Base-by-base conservation (phyloP, 495 filamentous ascomycete genomes). In the Penicillium longicatenatum region DNA sequence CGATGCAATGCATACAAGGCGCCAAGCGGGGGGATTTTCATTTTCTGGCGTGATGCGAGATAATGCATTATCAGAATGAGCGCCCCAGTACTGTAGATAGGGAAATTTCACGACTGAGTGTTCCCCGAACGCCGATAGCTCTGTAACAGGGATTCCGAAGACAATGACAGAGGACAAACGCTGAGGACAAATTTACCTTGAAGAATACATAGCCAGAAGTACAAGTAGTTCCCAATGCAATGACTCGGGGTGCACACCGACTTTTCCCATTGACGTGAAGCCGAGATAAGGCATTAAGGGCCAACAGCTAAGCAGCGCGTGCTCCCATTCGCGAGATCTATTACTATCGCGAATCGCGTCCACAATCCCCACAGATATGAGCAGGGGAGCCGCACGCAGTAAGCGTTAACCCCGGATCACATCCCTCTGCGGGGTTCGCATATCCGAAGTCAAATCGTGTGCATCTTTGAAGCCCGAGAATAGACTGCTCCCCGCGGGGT, bases 361-460 rank as follows among this genome's bases (percentile, higher is more conserved):
- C n/a, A 29, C 37, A 39, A 20, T 33, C 52, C 62, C 58, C 62
- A 46, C 46, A 52, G 29, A 29, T 49, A 56, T 59, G 35, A 51
- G 5, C 51, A 51, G 48, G 57, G 59, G 55, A 58, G 55, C 51
- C 52, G 46, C 62, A 59, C 54, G 51, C 55, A 62, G 49, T 50
- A 35, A 45, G 46, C 46, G 39, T 50, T 4, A 30, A 46, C 52
- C 52, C 39, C 41, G 17, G 39, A 54, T 30, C 22, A 33, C 3
- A 22, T 31, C 41, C 24, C 26, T 22, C 50, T 41, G 50, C 35
- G 35, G 50, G 50, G 50, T 17, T 21, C 21, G 50, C 50, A 29
- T 17, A 30, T 30, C 45, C 4, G 21, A 30, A 48, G 22, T 26
- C 45, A 48, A 29, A 26, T 48, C 30, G 45, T 22, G 45, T 48